Conservation (phyloP, 1,284 basidiomycete genomes). For the Cryptococcus jaspeensis region DNA sequence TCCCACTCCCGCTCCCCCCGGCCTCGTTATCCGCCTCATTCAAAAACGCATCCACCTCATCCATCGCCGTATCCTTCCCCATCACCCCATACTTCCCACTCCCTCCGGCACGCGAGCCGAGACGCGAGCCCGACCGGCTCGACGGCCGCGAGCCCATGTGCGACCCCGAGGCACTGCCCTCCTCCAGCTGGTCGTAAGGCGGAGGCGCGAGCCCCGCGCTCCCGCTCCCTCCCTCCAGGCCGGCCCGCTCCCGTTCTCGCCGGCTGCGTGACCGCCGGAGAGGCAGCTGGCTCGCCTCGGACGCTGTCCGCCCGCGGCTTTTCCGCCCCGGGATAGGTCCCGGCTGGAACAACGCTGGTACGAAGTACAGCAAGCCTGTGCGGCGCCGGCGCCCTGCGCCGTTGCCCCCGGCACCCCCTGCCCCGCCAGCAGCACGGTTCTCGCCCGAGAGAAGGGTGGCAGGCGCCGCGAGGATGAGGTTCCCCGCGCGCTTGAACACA, state of each 20-base stretch:
- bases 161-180: not conserved
- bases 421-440: not conserved
- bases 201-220: slow-evolving; percentile 18
- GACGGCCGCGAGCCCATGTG: not conserved
- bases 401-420: slow-evolving; percentile 9
- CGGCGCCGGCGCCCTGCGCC: slow-evolving; percentile 10
- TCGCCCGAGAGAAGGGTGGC: slow-evolving; percentile 32
- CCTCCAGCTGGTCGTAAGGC: slow-evolving; percentile 20
- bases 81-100: slow-evolving; percentile 5
- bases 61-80: slow-evolving; percentile 20
- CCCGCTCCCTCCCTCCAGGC: slow-evolving; percentile 2
- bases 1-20: not conserved
- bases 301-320: slow-evolving; percentile 32
- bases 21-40: slow-evolving; percentile 16
- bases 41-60: slow-evolving; percentile 38
- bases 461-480: slow-evolving; percentile 43
- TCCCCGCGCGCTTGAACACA: slow-evolving; percentile 40
- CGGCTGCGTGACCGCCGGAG: slow-evolving; percentile 18
- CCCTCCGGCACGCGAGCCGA: not conserved
- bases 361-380: slow-evolving; percentile 43
- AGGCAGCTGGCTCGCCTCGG: slow-evolving; percentile 41
- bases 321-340: slow-evolving; percentile 18
- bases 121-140: not conserved
- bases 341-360: slow-evolving; percentile 47
- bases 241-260: slow-evolving; percentile 9